Percentiles rank a stretch among this genome's conserved stretches.
phyloP scores from a whole-genome alignment of 768 basidiomycete genomes.

The Mycena maculata region DNA sequence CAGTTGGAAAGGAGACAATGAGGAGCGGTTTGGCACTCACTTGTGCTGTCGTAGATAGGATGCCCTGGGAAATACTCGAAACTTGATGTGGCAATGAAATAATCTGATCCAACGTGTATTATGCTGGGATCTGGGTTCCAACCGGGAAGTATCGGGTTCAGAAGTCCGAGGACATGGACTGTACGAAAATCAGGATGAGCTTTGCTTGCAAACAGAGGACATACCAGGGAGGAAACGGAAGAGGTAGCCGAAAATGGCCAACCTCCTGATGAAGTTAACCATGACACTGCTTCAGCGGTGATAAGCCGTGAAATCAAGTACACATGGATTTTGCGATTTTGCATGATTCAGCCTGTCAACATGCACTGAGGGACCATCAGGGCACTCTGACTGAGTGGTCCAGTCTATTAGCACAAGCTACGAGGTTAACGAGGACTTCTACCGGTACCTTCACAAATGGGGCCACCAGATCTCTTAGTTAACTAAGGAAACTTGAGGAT shows the following conservation, averaged over 20 bases:
- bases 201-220: background rate
- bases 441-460: too few species aligned
- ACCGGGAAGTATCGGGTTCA: slow-evolving; percentile 54
- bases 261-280: background rate
- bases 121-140: slow-evolving; percentile 57
- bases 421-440: too few species aligned
- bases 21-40: background rate
- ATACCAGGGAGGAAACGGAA: background rate
- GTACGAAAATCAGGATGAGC: background rate
- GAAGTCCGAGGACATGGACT: slow-evolving; percentile 29
- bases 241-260: background rate
- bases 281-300: background rate
- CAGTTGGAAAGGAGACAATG: background rate
- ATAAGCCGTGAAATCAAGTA: too few species aligned
- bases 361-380: too few species aligned
- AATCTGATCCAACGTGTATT: slow-evolving; percentile 52
- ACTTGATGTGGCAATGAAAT: slow-evolving; percentile 53
- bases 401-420: too few species aligned
- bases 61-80: slow-evolving; percentile 56
- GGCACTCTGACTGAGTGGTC: too few species aligned
- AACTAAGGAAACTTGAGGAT: too few species aligned
- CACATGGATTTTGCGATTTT: too few species aligned
- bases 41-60: slow-evolving; percentile 55
- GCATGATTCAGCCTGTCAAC: too few species aligned
- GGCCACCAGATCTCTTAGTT: too few species aligned